Base-by-base conservation (phyloP, 2,329 filamentous ascomycete species). In the Cordyceps javanica region DNA sequence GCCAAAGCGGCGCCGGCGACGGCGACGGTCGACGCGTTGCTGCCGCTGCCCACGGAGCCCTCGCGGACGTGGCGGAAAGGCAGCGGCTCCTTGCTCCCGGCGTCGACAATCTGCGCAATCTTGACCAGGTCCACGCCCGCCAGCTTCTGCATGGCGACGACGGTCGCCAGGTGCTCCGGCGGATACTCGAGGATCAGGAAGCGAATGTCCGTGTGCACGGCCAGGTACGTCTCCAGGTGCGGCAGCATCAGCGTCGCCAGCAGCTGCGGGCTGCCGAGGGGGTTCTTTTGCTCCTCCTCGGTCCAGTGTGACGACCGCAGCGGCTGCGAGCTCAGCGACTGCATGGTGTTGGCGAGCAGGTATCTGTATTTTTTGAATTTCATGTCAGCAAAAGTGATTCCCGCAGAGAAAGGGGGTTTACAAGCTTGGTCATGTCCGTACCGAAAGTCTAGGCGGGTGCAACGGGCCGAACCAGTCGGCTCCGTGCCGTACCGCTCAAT, bases 171-270 rank as follows among this genome's bases (percentile, higher is more conserved):
- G 60, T 86, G 79, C 50, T 80, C 77, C 0, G 78, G 69, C 0
- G 82, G 77, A 60, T 83, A 87, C 57, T 86, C 80, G 9, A 87
- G 72, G 5, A 87, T 67, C 0, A 87, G 74, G 58, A 86, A 80
- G 10, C 78, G 77, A 21, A 81, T 78, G 38, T 77, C 71, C 2
- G 75, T 65, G 61, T 85, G 80, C 2, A 76, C 71, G 5, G 77
- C 74, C 50, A 87, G 72, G 60, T 84, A 86, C 0, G 78, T 77
- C 63, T 87, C 83, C 1, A 87, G 72, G 60, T 85, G 81, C 1
- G 83, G 81, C 39, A 86, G 73, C 23, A 87, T 75, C 2, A 85
- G 72, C 0, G 79, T 78, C 2, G 84, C 83, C 2, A 87, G 74
- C 16, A 82, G 70, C 23, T 76, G 72, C 1, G 80, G 75, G 62